These are phyloP conservation scores for Solanum corneliomulleri DNA, from an alignment of 257 asterid species.

Conservation along the genomic window DNA sequence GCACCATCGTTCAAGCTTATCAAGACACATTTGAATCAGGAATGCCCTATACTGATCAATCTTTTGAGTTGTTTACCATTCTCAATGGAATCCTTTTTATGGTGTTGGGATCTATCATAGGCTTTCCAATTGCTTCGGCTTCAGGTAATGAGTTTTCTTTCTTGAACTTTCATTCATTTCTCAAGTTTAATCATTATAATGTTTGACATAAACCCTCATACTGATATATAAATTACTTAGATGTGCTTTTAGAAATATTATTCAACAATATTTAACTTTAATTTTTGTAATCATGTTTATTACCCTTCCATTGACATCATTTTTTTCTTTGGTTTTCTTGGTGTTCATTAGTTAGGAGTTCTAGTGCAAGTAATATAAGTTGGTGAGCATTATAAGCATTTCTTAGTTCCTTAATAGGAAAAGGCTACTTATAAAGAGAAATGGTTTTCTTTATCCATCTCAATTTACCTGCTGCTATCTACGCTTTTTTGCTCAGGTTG, in stretches of 20 bases:
- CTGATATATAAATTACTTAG: background rate
- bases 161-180: background rate
- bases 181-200: background rate
- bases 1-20: slow-evolving; percentile 58
- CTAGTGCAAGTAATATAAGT: background rate
- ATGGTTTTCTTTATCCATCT: background rate
- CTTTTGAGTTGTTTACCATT: slow-evolving; percentile 44
- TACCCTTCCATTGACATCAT: background rate
- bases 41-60: slow-evolving; percentile 30
- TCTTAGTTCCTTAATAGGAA: background rate
- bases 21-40: slow-evolving; percentile 55
- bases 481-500: background rate
- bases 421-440: background rate
- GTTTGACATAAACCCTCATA: background rate
- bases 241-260: background rate
- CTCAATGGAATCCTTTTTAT: slow-evolving; percentile 58
- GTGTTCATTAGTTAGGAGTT: background rate
- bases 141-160: slow-evolving; percentile 50
- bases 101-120: slow-evolving; percentile 69
- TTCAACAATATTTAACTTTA: background rate
- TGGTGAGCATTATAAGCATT: background rate
- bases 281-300: background rate
- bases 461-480: background rate
- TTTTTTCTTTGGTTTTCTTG: background rate
- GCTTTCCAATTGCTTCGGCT: slow-evolving; percentile 86